Evolutionary conservation across 164 flowering plant genomes (phyloP), one percentile per base, ranked within the genome.

Genomic region (Magnolia changhungtana): DNA sequence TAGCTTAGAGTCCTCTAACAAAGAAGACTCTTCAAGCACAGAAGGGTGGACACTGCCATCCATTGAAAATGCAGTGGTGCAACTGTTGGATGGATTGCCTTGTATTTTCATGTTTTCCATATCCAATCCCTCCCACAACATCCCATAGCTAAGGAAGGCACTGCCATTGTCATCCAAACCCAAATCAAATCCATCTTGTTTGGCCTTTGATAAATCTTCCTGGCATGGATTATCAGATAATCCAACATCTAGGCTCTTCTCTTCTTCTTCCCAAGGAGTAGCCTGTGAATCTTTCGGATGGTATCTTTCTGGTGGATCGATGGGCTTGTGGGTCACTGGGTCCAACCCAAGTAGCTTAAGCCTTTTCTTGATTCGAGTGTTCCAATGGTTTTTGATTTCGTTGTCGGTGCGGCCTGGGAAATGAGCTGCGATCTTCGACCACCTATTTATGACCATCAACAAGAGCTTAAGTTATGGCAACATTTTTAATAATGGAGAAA

Each of bases 331-430:
- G 13, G 92, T 88, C 71, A 78, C 72, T 49, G 93, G 91, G 83
- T 90, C 96, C 72, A 89, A 1, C 1, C 93, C 93, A 63, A 82
- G 86, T 1, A 67, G 84, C 80, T 82, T 88, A 14, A 91, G 69
- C 72, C 82, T 81, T 83, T 89, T 91, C 88, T 91, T 91, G 80
- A 91, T 89, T 78, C 86, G 61, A 10, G 93, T 90, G 63, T 91
- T 91, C 95, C 95, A 89, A 63, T 91, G 90, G 81, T 91, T 91
- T 83, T 91, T 91, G 79, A 91, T 91, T 80, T 91, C 95, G 68
- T 91, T 89, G 50, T 91, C 93, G 0, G 95, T 91, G 0, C 95
- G 87, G 4, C 95, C 95, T 7, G 90, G 90, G 74, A 91, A 87
- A 83, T 91, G 90, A 0, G 87, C 75, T 1, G 95, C 95, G 14